Evolutionary conservation across 371 early-diverging fungal species (phyloP).

Genomic region (Rhizopus stolonifer): DNA sequence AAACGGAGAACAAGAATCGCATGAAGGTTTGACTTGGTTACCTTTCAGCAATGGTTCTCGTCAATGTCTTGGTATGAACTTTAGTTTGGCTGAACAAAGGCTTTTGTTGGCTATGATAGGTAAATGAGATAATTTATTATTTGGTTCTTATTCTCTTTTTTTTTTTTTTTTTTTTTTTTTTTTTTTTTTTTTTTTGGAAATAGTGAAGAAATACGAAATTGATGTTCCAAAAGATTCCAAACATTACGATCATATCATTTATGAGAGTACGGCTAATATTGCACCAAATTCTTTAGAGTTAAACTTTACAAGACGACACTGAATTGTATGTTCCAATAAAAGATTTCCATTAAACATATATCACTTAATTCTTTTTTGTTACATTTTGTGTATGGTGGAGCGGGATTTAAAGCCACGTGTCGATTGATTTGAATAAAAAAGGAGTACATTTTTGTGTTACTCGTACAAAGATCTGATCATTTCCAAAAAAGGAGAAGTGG

Average conservation of each 20-base stretch:
- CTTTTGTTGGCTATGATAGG: constrained; percentile 42
- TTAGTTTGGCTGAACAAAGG: constrained; percentile 47
- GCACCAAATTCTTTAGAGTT: constrained; percentile 13
- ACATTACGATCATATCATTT: constrained; percentile 22
- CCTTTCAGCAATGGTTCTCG: constrained; percentile 35
- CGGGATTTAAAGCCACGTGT: too few relatives aligned
- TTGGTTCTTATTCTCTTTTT: background rate
- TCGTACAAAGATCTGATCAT: too few relatives aligned
- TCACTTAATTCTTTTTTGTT: too few relatives aligned
- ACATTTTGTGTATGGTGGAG: too few relatives aligned
- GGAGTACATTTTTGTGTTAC: too few relatives aligned
- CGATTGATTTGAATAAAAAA: too few relatives aligned
- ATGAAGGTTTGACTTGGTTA: constrained; percentile 24
- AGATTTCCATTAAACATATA: too few relatives aligned
- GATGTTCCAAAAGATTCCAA: constrained; percentile 24
- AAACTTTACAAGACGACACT: constrained; percentile 19
- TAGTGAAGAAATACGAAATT: constrained; percentile 34
- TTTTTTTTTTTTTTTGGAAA: background rate
- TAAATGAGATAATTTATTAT: background rate
- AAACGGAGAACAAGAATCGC: constrained; percentile 2
- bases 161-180: background rate
- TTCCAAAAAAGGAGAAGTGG: too few relatives aligned
- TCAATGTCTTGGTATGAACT: constrained; percentile 45
- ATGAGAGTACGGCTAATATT: constrained; percentile 13
- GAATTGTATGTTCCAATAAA: too few relatives aligned